A percentile compares a stretch with the other conserved stretches of the same genome.
These are phyloP conservation scores for Boletellus emodensis DNA, from an alignment of 768 basidiomycete genomes.

Conservation along the genomic window DNA sequence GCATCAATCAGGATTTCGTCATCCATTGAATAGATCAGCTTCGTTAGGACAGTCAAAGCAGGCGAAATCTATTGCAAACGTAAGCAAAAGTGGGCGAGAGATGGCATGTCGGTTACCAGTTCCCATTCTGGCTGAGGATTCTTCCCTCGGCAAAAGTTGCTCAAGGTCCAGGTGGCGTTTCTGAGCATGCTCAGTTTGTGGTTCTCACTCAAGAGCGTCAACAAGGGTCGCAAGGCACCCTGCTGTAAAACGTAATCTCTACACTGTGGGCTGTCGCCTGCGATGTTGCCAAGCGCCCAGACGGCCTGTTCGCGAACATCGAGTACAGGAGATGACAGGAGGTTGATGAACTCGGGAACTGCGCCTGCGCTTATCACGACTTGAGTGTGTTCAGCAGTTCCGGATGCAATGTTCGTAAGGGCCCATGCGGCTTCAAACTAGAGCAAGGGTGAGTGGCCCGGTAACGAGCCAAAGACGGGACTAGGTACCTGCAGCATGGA, in stretches of 20 bases:
- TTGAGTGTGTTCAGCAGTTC: conserved; percentile 97
- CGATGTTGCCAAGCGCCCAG: conserved; percentile 99
- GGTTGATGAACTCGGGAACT: conserved; percentile 95
- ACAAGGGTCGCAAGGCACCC: conserved; percentile 88
- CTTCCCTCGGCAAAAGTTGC: conserved; percentile 99
- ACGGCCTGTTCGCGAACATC: conserved; percentile 99
- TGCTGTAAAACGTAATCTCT: conserved; percentile 93
- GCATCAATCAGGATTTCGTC: conserved; percentile 99
- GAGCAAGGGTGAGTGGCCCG: conserved; percentile 3
- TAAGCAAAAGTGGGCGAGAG: conserved; percentile 13
- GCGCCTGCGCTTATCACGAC: conserved; percentile 94
- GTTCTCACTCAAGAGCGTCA: conserved; percentile 87
- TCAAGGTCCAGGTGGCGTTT: conserved; percentile 98
- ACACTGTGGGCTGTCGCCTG: conserved; percentile 97
- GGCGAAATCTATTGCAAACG: conserved; percentile 78
- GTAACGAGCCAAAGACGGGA: conserved; percentile 3
- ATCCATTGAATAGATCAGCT: conserved; percentile 97
- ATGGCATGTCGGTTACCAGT: conserved; percentile 52
- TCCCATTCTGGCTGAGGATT: conserved; percentile 98
- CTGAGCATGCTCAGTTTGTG: conserved; percentile 98
- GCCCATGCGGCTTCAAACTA: conserved; percentile 99
- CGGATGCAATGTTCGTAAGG: conserved; percentile 95
- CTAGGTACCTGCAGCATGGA: conserved; percentile 76
- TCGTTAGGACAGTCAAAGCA: conserved; percentile 93
- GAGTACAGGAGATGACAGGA: conserved; percentile 88